Base-by-base conservation (phyloP, 2,329 filamentous ascomycete species). In the Ophiostoma quercus region DNA sequence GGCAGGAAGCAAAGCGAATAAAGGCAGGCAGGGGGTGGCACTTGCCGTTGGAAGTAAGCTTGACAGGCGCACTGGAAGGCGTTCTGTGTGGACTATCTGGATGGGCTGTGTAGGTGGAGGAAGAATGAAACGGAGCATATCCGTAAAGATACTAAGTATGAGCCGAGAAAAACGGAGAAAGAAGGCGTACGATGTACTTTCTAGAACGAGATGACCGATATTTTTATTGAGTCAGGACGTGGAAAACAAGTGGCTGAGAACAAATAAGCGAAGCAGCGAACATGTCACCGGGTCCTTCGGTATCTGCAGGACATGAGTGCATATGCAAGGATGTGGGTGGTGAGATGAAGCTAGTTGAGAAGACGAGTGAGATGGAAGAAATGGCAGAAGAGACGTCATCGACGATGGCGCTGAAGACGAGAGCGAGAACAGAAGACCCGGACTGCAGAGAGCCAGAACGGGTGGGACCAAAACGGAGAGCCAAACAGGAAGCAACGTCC, bases 241-340 rank as follows among this genome's bases (percentile, higher is more conserved):
- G 16, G 43, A 7, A 29, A 62, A 32, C 11, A 62, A 62, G 43
- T n/a, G 7, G 16, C 14, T 47, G n/a, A 16, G n/a, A 16, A 32
- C 22, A 14, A 32, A 60, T 22, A 2, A 60, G 22, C 57, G 57
- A 62, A 62, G 57, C 57, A 29, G 57, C 57, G 57, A 62, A 25
- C 6, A 62, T 32, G 57, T 16, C 25, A 62, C 34, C 68, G 68
- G 68, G 22, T 66, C 43, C 14, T 57, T 66, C 68, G 68, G 68
- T 57, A 57, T 57, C 29, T 39, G 62, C 29, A 62, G 57, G 25
- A 62, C 57, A 65, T 37, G 32, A 39, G 51, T 67, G 65, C 37
- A 67, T 62, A 62, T 32, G 25, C 25, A 62, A 62, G 12, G 6
- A 62, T 62, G 57, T 62, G 51, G 51, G 51, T 57, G 51, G 51